These are phyloP conservation scores for Macroventuria anomochaeta DNA, from an alignment of 2,329 filamentous ascomycete genomes.

Conservation along the genomic window DNA sequence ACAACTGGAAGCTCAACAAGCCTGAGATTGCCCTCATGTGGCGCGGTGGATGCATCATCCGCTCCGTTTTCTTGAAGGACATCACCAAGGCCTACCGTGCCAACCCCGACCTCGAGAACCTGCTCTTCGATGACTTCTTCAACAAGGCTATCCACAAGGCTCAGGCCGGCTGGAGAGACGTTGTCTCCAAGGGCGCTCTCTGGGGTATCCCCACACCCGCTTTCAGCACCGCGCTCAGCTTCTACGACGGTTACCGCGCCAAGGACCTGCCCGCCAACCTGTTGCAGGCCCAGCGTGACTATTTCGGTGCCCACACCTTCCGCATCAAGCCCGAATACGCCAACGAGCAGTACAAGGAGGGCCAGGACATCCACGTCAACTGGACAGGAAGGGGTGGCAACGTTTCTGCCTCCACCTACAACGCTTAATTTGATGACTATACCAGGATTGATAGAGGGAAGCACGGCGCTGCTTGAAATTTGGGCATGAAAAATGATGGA, in stretches of 20 bases:
- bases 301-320: constrained; percentile 79
- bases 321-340: constrained; percentile 60
- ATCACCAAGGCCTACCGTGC: constrained; percentile 97
- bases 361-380: constrained; percentile 97
- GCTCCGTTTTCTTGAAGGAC: constrained; percentile 99
- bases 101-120: constrained; percentile 94
- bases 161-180: constrained; percentile 65
- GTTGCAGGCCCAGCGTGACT: constrained; percentile 98
- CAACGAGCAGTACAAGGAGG: constrained; percentile 78
- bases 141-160: constrained; percentile 98
- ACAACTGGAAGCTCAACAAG: constrained; percentile 99
- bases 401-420: constrained; percentile 96
- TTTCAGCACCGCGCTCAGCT: constrained; percentile 95
- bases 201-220: constrained; percentile 95
- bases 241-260: constrained; percentile 98
- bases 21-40: constrained; percentile 99
- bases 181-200: constrained; percentile 88
- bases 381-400: constrained; percentile 99
- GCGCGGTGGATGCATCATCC: constrained; percentile 99
- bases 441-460: constrained; percentile 20
- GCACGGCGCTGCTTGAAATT: constrained; percentile 20
- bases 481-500: constrained; percentile 35
- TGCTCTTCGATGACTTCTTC: constrained; percentile 99
- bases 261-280: constrained; percentile 98
- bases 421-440: constrained; percentile 68